phyloP scores from a whole-genome alignment of 2,329 filamentous ascomycete genomes.

The Pseudocercospora cruenta region DNA sequence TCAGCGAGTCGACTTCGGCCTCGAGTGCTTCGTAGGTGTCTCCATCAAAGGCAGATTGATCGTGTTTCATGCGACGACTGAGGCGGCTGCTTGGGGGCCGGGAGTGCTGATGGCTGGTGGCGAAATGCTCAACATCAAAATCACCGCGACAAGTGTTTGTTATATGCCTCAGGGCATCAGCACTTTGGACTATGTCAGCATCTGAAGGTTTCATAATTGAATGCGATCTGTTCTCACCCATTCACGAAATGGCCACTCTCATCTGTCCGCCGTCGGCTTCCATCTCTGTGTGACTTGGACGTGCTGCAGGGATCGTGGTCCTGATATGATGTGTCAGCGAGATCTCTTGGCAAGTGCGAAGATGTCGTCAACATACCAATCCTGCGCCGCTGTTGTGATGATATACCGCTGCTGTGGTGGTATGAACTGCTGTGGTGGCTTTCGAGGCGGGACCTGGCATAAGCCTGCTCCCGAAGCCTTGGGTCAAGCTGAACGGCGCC shows the following conservation, averaged over 20 bases:
- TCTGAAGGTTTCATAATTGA: neutral
- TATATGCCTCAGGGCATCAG: slow-evolving; percentile 28
- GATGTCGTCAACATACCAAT: neutral
- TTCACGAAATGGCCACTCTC: slow-evolving; percentile 28
- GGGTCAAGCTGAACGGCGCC: slow-evolving; percentile 19
- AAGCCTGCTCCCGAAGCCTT: slow-evolving; percentile 1
- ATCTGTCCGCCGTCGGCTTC: slow-evolving; percentile 21
- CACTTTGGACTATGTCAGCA: slow-evolving; percentile 22
- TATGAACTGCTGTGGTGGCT: neutral
- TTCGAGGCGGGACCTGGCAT: slow-evolving; percentile 16
- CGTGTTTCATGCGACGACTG: slow-evolving; percentile 3
- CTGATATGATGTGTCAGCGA: neutral
- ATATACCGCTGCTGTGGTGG: neutral
- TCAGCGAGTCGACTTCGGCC: slow-evolving; percentile 30
- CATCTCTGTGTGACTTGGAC: neutral
- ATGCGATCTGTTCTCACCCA: slow-evolving; percentile 20
- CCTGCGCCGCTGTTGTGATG: neutral
- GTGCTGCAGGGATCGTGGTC: neutral
- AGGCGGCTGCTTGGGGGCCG: slow-evolving; percentile 9
- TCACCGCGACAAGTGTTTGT: slow-evolving; percentile 21
- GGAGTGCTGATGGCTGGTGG: slow-evolving; percentile 15
- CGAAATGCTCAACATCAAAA: slow-evolving; percentile 20
- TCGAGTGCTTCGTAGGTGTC: slow-evolving; percentile 28
- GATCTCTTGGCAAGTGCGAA: neutral
- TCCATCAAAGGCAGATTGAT: slow-evolving; percentile 7